A percentile compares a stretch with the other conserved stretches of the same genome.
These are phyloP conservation scores for Hebeloma cylindrosporum DNA, from an alignment of 768 basidiomycete species.

Conservation along the genomic window DNA sequence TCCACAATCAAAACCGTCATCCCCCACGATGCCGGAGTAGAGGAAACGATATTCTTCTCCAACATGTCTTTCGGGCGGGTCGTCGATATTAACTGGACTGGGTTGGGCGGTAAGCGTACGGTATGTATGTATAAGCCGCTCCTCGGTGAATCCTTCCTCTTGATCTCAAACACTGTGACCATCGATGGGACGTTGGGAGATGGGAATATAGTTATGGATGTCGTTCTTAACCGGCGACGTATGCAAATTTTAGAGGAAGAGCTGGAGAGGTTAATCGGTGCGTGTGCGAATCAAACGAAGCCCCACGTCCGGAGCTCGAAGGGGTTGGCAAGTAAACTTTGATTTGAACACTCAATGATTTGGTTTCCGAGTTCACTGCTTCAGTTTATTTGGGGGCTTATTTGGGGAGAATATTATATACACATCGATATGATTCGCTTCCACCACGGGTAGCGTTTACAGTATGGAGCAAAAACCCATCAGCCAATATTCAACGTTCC, in stretches of 20 bases:
- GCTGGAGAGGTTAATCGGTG: background rate
- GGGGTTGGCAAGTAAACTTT: no score
- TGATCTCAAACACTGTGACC: conserved; percentile 33
- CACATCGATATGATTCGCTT: no score
- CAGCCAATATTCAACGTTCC: no score
- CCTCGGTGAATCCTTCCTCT: conserved; percentile 28
- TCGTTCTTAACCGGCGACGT: conserved; percentile 22
- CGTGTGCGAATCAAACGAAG: no score
- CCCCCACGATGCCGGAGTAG: conserved; percentile 29
- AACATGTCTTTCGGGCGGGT: conserved; percentile 39
- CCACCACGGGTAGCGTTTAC: no score
- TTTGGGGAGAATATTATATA: no score
- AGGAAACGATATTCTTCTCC: conserved; percentile 35
- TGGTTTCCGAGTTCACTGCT: no score
- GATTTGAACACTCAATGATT: no score
- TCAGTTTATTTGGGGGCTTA: no score
- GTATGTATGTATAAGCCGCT: conserved; percentile 38
- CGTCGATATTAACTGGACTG: conserved; percentile 37
- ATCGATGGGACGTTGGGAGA: conserved; percentile 36
- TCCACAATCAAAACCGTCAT: conserved; percentile 21
- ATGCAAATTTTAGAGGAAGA: background rate
- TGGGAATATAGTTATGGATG: conserved; percentile 36
- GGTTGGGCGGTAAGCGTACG: conserved; percentile 29
- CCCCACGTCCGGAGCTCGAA: no score
- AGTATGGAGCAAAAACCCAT: no score